phyloP scores from a whole-genome alignment of 2,329 filamentous ascomycete genomes.

The Colletotrichum viniferum region DNA sequence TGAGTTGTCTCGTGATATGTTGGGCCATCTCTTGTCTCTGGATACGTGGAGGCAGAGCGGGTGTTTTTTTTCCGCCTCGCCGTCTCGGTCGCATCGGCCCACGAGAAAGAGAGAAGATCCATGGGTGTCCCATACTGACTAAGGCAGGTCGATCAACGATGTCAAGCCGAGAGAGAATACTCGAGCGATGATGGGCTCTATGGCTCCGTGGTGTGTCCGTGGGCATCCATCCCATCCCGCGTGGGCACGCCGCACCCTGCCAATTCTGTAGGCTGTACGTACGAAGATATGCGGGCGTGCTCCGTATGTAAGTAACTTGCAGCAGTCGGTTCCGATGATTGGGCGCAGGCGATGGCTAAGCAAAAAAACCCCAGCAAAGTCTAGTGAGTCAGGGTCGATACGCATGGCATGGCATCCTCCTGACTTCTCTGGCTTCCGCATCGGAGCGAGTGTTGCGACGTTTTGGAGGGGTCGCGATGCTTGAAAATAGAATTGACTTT shows the following conservation, averaged over 20 bases:
- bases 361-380: not conserved
- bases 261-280: constrained; percentile 6
- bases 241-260: constrained; percentile 3
- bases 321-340: constrained; percentile 1
- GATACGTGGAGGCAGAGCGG: not conserved
- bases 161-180: not conserved
- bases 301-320: constrained; percentile 18
- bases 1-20: not conserved
- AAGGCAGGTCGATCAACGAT: not conserved
- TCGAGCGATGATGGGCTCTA: not conserved
- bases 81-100: not conserved
- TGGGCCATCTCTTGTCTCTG: not conserved
- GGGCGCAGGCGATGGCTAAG: not conserved
- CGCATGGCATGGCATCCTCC: not conserved
- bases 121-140: not conserved
- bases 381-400: constrained; percentile 1
- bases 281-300: constrained; percentile 10
- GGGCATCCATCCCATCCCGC: not conserved
- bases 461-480: not conserved
- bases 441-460: not conserved
- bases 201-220: not conserved
- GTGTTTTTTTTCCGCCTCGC: not conserved
- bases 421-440: not conserved
- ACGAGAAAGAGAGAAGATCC: not conserved
- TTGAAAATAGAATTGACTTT: not conserved